phyloP scores from a whole-genome alignment of 495 filamentous ascomycete genomes.

The Sordaria brevicollis region DNA sequence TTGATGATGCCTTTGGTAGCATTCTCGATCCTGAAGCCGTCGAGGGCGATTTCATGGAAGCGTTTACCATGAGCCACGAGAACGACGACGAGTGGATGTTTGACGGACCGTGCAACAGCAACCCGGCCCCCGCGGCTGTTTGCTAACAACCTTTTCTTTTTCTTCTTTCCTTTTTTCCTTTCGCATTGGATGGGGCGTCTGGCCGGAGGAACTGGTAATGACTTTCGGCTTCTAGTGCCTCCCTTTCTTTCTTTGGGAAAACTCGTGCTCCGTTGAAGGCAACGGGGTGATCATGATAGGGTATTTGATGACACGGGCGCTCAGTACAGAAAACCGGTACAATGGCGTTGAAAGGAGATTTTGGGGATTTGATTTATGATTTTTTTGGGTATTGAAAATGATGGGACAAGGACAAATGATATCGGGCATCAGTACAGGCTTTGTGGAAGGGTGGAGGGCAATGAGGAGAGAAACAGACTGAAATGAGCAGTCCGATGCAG shows the following conservation, averaged over 20 bases:
- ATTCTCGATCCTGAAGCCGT: not conserved
- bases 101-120: not conserved
- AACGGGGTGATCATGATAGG: not conserved
- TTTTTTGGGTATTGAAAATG: not conserved
- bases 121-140: not conserved
- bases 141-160: not conserved
- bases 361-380: not conserved
- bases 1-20: not conserved
- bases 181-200: not conserved
- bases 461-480: not conserved
- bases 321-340: not conserved
- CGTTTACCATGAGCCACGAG: not conserved
- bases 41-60: not conserved
- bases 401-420: not conserved
- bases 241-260: not conserved
- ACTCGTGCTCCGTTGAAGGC: not conserved
- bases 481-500: not conserved
- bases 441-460: not conserved
- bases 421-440: not conserved
- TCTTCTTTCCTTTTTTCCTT: not conserved
- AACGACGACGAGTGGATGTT: not conserved
- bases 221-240: not conserved
- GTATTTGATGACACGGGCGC: not conserved
- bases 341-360: not conserved
- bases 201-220: not conserved